phyloP scores from a whole-genome alignment of 2,329 filamentous ascomycete genomes.

The Chaetomiaceae sp. region DNA sequence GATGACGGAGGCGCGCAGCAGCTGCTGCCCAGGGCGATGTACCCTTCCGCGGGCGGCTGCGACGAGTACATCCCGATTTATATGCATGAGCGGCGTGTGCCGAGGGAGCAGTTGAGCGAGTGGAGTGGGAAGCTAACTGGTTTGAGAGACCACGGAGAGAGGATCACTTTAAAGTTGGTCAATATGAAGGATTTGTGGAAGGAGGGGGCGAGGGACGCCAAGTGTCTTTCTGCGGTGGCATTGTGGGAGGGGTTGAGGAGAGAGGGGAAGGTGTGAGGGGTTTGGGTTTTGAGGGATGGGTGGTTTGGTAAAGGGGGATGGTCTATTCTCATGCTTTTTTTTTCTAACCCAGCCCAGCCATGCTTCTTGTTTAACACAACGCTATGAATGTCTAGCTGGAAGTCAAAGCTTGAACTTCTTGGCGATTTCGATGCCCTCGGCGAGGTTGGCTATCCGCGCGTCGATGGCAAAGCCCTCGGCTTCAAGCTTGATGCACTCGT shows the following conservation, averaged over 20 bases:
- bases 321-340: not conserved
- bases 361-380: not conserved
- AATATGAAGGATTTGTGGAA: slow-evolving; percentile 54
- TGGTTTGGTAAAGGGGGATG: slow-evolving; percentile 1
- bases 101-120: slow-evolving; percentile 45
- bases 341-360: not conserved
- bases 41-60: slow-evolving; percentile 55
- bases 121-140: slow-evolving; percentile 58
- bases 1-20: slow-evolving; percentile 17
- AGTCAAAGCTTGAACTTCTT: slow-evolving; percentile 46
- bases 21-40: slow-evolving; percentile 46
- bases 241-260: slow-evolving; percentile 54
- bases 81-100: slow-evolving; percentile 50
- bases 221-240: slow-evolving; percentile 55
- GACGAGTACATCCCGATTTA: slow-evolving; percentile 59
- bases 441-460: slow-evolving; percentile 70
- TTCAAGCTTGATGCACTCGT: slow-evolving; percentile 63
- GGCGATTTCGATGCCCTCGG: slow-evolving; percentile 72
- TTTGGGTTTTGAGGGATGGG: not conserved
- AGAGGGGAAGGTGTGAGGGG: slow-evolving; percentile 39
- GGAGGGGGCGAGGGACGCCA: slow-evolving; percentile 54
- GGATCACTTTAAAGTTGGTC: slow-evolving; percentile 58
- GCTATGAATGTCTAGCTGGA: not conserved
- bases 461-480: slow-evolving; percentile 72
- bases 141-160: slow-evolving; percentile 54